Conservation (phyloP, 352 stramenopile genomes). For the Blastocystis sp. region DNA sequence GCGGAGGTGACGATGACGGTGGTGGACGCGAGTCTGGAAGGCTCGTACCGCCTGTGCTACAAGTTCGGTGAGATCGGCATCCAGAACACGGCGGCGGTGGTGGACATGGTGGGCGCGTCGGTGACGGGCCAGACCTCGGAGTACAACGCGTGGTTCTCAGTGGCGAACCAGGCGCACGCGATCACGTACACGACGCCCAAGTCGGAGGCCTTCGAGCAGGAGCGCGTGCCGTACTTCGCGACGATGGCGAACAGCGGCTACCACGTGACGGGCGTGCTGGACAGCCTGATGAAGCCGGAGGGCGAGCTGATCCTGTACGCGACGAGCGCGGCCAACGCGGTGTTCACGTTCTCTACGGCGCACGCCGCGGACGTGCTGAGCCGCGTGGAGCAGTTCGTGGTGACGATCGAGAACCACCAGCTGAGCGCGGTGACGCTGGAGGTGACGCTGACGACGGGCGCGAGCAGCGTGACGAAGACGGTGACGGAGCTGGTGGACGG, state of each 20-base stretch:
- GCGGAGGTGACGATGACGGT: not conserved
- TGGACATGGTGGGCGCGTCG: constrained; percentile 14
- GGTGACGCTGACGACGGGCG: constrained; percentile 16
- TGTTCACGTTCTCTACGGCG: constrained; percentile 15
- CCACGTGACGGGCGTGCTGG: constrained; percentile 16
- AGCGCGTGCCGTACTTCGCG: constrained; percentile 3
- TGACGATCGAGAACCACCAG: constrained; percentile 43
- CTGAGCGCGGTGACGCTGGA: not conserved
- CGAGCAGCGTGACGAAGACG: not conserved
- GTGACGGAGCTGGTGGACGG: not conserved
- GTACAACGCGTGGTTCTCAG: constrained; percentile 65
- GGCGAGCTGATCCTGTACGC: constrained; percentile 24
- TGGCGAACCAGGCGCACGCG: constrained; percentile 30
- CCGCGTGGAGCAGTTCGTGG: not conserved
- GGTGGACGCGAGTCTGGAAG: not conserved
- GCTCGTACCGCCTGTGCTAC: constrained; percentile 62
- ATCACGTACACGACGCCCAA: constrained; percentile 52
- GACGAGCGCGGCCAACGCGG: not conserved
- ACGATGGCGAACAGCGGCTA: constrained; percentile 24
- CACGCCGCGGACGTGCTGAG: constrained; percentile 25
- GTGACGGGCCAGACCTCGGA: constrained; percentile 33
- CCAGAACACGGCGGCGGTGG: not conserved
- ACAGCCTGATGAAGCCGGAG: not conserved
- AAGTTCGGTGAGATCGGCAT: constrained; percentile 26
- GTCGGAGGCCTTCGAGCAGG: constrained; percentile 5